These are phyloP conservation scores for Auriscalpium vulgare DNA, from an alignment of 768 basidiomycete genomes.

Conservation along the genomic window DNA sequence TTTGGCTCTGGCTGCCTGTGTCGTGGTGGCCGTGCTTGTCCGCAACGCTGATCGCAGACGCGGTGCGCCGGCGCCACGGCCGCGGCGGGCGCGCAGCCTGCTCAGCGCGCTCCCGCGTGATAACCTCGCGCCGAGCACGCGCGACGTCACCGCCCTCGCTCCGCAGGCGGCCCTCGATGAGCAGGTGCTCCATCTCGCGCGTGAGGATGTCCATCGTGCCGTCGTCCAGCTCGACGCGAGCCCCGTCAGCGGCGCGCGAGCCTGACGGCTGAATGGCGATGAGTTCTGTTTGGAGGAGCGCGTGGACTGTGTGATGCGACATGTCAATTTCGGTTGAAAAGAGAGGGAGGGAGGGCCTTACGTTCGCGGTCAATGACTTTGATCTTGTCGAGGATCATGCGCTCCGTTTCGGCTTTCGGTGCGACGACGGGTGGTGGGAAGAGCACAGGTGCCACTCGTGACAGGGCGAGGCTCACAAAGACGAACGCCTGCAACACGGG, in stretches of 20 bases:
- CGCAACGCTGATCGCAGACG: too few species aligned
- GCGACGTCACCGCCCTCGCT: conserved; percentile 10
- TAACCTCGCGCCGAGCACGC: conserved; percentile 2
- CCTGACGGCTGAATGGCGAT: not conserved
- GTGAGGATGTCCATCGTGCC: conserved; percentile 9
- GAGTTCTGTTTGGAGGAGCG: conserved; percentile 5
- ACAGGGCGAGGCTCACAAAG: conserved; percentile 65
- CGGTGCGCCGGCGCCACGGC: conserved; percentile 5
- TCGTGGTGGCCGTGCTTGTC: not conserved
- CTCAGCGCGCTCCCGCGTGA: not conserved
- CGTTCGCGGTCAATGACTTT: conserved; percentile 1
- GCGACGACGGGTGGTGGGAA: conserved; percentile 29
- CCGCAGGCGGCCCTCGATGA: conserved; percentile 11
- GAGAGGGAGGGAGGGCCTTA: not conserved
- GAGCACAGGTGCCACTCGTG: conserved; percentile 61
- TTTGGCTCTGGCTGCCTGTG: too few species aligned
- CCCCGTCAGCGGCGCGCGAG: not conserved
- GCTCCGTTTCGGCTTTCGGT: conserved; percentile 1
- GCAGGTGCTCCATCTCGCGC: conserved; percentile 15
- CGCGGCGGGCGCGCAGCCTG: not conserved
- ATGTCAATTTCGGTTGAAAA: not conserved
- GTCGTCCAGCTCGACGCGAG: conserved; percentile 1
- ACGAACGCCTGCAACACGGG: conserved; percentile 39
- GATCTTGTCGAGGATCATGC: conserved; percentile 4
- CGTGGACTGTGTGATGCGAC: conserved; percentile 1